Conservation (phyloP, 2,329 filamentous ascomycete genomes). For the Harringtonia lauricola region DNA sequence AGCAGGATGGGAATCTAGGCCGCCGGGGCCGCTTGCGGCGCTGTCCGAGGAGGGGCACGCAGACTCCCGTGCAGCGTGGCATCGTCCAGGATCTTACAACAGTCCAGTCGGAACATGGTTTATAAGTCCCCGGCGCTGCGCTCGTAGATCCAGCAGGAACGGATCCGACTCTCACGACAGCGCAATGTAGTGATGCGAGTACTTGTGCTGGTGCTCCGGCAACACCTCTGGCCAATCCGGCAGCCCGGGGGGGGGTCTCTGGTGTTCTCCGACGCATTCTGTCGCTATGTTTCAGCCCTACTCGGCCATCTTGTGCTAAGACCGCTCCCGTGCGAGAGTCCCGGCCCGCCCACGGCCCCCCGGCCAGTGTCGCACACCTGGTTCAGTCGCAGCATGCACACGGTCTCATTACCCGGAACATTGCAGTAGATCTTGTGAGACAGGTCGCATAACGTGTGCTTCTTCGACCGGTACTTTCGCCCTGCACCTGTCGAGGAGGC, state of each 20-base stretch:
- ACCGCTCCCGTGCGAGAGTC: not conserved
- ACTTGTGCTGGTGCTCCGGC: conserved; percentile 11
- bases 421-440: conserved; percentile 13
- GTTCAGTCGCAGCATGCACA: conserved; percentile 12
- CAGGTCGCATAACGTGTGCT: conserved; percentile 12
- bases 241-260: not conserved
- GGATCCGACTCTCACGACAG: conserved; percentile 16
- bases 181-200: conserved; percentile 14
- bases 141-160: conserved; percentile 12
- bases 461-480: conserved; percentile 13
- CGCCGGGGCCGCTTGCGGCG: too few species aligned
- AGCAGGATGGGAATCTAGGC: conserved; percentile 12
- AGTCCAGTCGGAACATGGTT: conserved; percentile 15
- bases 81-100: conserved; percentile 13
- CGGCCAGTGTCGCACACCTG: conserved; percentile 4
- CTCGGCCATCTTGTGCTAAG: too few species aligned
- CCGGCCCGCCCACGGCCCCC: not conserved
- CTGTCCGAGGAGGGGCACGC: not conserved
- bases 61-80: too few species aligned
- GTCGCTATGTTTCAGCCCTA: too few species aligned
- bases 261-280: too few species aligned
- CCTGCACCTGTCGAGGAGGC: too few species aligned
- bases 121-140: conserved; percentile 14
- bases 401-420: conserved; percentile 7
- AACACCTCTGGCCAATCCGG: conserved; percentile 9